Conservation (phyloP, 805 yeast species). For the Zygosaccharomyces pseudorouxii region DNA sequence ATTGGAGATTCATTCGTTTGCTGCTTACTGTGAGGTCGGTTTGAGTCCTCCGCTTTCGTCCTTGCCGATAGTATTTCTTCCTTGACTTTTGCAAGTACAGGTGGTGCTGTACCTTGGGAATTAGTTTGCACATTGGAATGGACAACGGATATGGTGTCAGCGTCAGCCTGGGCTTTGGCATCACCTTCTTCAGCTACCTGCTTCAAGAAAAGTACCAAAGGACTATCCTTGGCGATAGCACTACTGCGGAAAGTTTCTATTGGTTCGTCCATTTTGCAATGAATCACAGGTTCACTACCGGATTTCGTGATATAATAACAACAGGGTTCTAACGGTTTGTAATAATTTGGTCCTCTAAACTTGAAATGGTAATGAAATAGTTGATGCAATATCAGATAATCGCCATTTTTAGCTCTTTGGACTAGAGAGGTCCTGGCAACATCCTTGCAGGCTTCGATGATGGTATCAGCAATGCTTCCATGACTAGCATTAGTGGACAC, state of each 20-base stretch:
- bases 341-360: constrained; percentile 4
- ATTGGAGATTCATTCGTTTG: background rate
- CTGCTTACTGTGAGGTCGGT: background rate
- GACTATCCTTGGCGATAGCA: background rate
- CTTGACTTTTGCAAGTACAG: background rate
- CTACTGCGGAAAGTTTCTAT: background rate
- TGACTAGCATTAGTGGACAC: background rate
- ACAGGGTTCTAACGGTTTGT: background rate
- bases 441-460: constrained; percentile 1
- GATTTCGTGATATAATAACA: background rate
- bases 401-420: background rate
- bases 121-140: background rate
- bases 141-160: background rate
- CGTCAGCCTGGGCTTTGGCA: background rate
- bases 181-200: background rate
- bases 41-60: background rate
- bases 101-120: too few relatives aligned
- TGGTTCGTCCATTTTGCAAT: constrained; percentile 2
- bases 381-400: background rate
- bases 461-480: constrained; percentile 1
- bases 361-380: constrained; percentile 1
- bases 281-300: background rate
- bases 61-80: background rate
- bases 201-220: background rate
- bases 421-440: background rate